Percentiles rank a stretch among this genome's conserved stretches.
Evolutionary conservation across 371 early-diverging fungal genomes (phyloP).

Genomic region (Lichtheimia corymbifera): DNA sequence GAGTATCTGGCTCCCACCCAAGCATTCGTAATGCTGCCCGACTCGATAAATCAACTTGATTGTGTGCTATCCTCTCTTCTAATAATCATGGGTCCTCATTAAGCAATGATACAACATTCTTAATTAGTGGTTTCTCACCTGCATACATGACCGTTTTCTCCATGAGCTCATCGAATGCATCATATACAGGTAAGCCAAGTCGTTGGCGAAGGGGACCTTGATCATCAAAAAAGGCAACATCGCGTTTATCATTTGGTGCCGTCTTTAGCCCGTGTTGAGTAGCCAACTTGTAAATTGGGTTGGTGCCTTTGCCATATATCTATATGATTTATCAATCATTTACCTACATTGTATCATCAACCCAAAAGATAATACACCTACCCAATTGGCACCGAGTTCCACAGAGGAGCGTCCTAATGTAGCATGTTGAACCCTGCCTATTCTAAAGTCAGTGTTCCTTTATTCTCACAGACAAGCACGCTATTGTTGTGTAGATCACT

Average conservation of each 20-base stretch:
- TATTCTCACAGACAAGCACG: too few relatives aligned
- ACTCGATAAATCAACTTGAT: constrained; percentile 42
- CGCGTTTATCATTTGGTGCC: constrained; percentile 38
- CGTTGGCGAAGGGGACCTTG: constrained; percentile 20
- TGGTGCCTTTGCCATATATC: constrained; percentile 50
- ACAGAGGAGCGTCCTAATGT: constrained; percentile 31
- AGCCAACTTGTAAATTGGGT: constrained; percentile 43
- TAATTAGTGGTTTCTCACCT: constrained; percentile 19
- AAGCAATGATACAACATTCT: neutral
- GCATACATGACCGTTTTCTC: constrained; percentile 33
- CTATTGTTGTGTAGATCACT: too few relatives aligned
- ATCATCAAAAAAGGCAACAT: constrained; percentile 39
- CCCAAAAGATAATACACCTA: constrained; percentile 5
- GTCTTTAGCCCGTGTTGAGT: constrained; percentile 32
- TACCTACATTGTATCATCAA: too few relatives aligned
- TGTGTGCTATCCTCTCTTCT: constrained; percentile 29
- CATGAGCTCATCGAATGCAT: constrained; percentile 26
- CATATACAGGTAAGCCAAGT: constrained; percentile 13
- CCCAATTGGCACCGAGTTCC: constrained; percentile 55
- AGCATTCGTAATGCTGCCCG: constrained; percentile 35
- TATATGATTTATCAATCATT: constrained; percentile 4
- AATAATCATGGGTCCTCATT: neutral
- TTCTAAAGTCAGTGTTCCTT: neutral
- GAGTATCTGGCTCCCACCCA: constrained; percentile 41
- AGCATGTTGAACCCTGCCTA: constrained; percentile 43